Evolutionary conservation across 108 stramenopile species (phyloP).

Genomic region (Schizochytrium sp.): DNA sequence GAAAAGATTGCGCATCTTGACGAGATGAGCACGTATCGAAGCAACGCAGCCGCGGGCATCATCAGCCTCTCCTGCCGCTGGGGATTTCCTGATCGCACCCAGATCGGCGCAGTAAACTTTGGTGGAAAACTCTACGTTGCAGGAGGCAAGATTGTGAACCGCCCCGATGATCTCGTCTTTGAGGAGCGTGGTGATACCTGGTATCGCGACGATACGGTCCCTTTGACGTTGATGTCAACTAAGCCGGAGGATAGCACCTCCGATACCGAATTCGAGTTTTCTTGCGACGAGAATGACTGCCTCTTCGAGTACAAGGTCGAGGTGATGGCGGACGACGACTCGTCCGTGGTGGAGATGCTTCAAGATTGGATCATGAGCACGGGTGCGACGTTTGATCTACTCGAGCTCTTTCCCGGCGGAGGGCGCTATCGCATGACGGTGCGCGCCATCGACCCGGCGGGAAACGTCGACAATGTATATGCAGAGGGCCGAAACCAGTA

Average conservation of each 20-base stretch:
- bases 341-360: constrained; percentile 25
- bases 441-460: constrained; percentile 62
- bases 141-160: constrained; percentile 30
- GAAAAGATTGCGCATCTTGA: constrained; percentile 45
- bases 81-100: constrained; percentile 40
- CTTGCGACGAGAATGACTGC: constrained; percentile 45
- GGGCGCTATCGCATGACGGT: constrained; percentile 65
- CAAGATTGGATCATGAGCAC: constrained; percentile 55
- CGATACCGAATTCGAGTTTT: constrained; percentile 39
- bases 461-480: constrained; percentile 52
- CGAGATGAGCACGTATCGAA: constrained; percentile 32
- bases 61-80: constrained; percentile 32
- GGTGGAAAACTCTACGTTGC: constrained; percentile 35
- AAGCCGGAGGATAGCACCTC: constrained; percentile 42
- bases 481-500: constrained; percentile 57
- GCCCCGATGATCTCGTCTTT: not conserved
- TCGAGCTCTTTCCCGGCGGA: constrained; percentile 64
- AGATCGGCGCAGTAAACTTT: constrained; percentile 36
- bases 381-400: constrained; percentile 31
- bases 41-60: constrained; percentile 9
- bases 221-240: constrained; percentile 46
- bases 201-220: constrained; percentile 61
- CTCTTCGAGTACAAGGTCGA: constrained; percentile 66
- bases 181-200: constrained; percentile 51
- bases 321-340: constrained; percentile 40